Conservation (phyloP, 805 yeast species). For the Scheffersomyces ergatensis region DNA sequence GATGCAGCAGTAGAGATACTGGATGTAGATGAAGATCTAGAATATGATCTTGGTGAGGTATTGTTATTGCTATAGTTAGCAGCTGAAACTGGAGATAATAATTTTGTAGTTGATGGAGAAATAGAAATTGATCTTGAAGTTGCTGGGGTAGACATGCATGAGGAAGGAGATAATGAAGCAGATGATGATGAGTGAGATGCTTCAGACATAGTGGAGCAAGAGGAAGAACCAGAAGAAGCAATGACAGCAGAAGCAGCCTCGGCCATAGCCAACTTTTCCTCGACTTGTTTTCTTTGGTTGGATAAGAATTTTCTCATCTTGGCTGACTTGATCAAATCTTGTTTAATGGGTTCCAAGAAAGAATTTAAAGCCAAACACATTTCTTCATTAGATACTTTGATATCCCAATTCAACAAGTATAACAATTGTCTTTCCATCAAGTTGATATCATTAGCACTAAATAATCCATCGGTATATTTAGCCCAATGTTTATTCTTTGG, state of each 20-base stretch:
- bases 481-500: conserved; percentile 83
- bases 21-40: conserved; percentile 16
- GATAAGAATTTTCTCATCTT: conserved; percentile 31
- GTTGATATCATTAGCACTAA: conserved; percentile 65
- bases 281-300: conserved; percentile 15
- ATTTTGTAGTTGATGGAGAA: not conserved
- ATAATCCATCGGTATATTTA: conserved; percentile 71
- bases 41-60: conserved; percentile 2
- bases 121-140: conserved; percentile 1
- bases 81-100: not conserved
- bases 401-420: conserved; percentile 68
- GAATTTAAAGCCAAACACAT: conserved; percentile 38
- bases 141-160: conserved; percentile 1
- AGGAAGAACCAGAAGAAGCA: not conserved
- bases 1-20: conserved; percentile 4
- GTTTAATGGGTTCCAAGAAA: conserved; percentile 53
- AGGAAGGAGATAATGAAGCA: conserved; percentile 9
- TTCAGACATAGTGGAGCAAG: conserved; percentile 9
- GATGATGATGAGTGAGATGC: conserved; percentile 10
- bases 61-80: not conserved
- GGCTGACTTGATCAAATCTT: conserved; percentile 29
- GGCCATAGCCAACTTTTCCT: conserved; percentile 1
- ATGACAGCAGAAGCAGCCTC: conserved; percentile 2
- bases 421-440: conserved; percentile 78
- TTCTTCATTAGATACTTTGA: conserved; percentile 46